These are phyloP conservation scores for Colletotrichum navitas DNA, from an alignment of 2,329 filamentous ascomycete species.

Conservation along the genomic window DNA sequence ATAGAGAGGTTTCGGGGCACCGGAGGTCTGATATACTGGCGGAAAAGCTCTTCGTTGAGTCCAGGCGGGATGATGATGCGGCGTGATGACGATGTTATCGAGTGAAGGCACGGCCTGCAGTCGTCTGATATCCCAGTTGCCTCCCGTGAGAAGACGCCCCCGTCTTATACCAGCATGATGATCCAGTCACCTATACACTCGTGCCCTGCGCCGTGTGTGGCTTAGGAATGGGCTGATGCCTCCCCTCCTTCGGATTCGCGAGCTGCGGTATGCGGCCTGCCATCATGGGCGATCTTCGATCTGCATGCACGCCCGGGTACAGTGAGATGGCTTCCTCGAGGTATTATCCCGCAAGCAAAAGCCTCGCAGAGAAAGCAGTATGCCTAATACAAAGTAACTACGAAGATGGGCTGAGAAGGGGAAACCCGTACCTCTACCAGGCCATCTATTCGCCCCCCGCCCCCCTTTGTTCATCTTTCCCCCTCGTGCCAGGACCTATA, in stretches of 20 bases:
- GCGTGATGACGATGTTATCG: neutral
- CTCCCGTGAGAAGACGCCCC: neutral
- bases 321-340: neutral
- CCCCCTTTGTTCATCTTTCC: conserved; percentile 1
- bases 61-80: neutral
- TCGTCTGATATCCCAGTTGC: neutral
- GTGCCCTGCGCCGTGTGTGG: conserved; percentile 1
- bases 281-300: neutral
- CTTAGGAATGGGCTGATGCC: neutral
- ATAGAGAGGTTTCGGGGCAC: neutral
- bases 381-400: neutral
- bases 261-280: neutral
- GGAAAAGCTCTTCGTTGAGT: neutral
- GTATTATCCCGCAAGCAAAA: neutral
- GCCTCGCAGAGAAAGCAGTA: neutral
- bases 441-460: neutral
- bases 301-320: neutral
- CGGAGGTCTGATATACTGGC: neutral
- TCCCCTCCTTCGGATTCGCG: neutral
- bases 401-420: too few relatives aligned
- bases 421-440: neutral
- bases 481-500: neutral
- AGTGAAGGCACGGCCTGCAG: conserved; percentile 1
- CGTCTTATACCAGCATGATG: neutral
- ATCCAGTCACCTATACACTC: neutral